Evolutionary conservation across 495 filamentous ascomycete species (phyloP).

Genomic region (Aspergillus egyptiacus): DNA sequence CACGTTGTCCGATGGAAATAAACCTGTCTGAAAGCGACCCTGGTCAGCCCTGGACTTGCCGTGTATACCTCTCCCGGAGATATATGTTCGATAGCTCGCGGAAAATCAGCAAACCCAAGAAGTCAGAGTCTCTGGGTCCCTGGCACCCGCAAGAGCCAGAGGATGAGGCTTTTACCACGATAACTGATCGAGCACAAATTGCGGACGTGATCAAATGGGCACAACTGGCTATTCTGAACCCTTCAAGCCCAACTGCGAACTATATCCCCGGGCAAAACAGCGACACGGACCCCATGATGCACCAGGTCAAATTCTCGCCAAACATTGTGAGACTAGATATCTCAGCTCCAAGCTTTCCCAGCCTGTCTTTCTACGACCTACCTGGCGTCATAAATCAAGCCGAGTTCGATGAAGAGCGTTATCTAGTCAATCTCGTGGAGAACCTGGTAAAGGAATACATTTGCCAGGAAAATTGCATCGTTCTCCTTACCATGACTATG

Average conservation of each 20-base stretch:
- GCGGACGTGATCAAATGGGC: constrained; percentile 58
- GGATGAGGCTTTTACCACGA: constrained; percentile 34
- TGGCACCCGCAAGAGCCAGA: constrained; percentile 38
- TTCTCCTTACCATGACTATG: constrained; percentile 71
- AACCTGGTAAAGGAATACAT: constrained; percentile 66
- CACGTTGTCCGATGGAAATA: constrained; percentile 71
- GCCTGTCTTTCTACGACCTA: constrained; percentile 73
- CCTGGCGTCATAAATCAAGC: constrained; percentile 70
- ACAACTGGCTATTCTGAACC: constrained; percentile 68
- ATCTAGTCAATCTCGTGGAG: constrained; percentile 60
- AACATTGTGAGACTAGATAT: constrained; percentile 74
- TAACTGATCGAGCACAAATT: constrained; percentile 44
- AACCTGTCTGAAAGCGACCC: constrained; percentile 52
- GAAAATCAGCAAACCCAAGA: constrained; percentile 19
- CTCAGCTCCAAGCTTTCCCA: constrained; percentile 58
- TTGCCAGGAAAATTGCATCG: constrained; percentile 54
- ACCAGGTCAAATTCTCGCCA: constrained; percentile 63
- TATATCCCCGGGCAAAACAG: constrained; percentile 46
- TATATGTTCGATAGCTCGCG: constrained; percentile 44
- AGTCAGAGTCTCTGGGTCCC: constrained; percentile 34
- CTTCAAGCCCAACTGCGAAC: constrained; percentile 32
- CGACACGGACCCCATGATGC: constrained; percentile 13
- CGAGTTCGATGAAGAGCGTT: constrained; percentile 53
- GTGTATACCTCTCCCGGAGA: constrained; percentile 52
- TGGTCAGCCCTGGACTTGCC: constrained; percentile 52